Conservation (phyloP, 345 rosid genomes). For the Populus ilicifolia region DNA sequence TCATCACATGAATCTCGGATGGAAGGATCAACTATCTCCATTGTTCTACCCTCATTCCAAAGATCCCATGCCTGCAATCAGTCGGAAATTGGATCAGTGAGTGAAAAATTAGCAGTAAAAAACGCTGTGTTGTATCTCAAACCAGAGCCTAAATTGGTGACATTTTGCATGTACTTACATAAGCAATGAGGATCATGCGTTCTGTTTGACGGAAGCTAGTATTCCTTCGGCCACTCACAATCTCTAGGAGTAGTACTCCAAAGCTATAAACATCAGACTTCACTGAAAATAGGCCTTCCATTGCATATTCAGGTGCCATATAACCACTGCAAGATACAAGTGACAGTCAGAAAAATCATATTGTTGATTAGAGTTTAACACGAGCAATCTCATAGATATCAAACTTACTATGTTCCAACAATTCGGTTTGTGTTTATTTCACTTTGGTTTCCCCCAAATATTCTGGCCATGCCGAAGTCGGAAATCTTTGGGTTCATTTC, state of each 20-base stretch:
- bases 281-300: conserved; percentile 32
- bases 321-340: conserved; percentile 21
- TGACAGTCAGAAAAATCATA: not conserved
- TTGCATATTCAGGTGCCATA: too few relatives aligned
- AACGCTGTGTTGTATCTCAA: too few relatives aligned
- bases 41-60: conserved; percentile 19
- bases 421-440: conserved; percentile 27
- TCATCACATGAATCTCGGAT: conserved; percentile 9
- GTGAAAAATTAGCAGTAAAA: not conserved
- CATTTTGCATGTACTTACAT: conserved; percentile 14
- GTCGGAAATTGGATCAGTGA: not conserved
- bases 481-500: conserved; percentile 30
- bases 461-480: conserved; percentile 33
- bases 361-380: not conserved
- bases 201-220: conserved; percentile 22
- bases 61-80: conserved; percentile 25
- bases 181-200: conserved; percentile 14
- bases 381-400: not conserved
- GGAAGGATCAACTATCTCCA: conserved; percentile 18
- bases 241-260: conserved; percentile 23
- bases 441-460: conserved; percentile 26
- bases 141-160: not conserved
- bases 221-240: conserved; percentile 26
- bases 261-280: conserved; percentile 33
- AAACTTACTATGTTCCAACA: conserved; percentile 28